Conservation (phyloP, 176 grass and related monocot species). For the Musa acuminata region DNA sequence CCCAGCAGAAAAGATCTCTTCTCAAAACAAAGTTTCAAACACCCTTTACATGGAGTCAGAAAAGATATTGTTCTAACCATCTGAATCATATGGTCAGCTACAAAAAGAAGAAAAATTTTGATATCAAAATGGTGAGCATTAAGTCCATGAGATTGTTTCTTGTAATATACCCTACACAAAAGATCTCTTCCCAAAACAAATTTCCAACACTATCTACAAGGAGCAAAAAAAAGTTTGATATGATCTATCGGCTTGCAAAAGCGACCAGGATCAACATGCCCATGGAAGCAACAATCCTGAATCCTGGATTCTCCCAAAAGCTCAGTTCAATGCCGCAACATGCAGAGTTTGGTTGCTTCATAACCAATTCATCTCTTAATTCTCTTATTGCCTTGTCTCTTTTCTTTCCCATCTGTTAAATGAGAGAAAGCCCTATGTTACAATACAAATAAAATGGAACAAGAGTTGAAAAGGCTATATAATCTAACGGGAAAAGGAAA, state of each 20-base stretch:
- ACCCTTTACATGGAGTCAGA: no score
- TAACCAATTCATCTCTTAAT: slow-evolving; percentile 62
- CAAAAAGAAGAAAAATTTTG: not conserved
- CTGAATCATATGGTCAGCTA: not conserved
- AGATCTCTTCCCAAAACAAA: not conserved
- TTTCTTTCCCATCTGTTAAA: slow-evolving; percentile 59
- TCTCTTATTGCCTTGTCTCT: slow-evolving; percentile 83
- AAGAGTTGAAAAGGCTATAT: not conserved
- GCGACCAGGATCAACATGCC: slow-evolving; percentile 62
- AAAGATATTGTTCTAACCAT: no score
- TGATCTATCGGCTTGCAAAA: slow-evolving; percentile 44
- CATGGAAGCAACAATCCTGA: slow-evolving; percentile 77
- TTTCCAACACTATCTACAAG: not conserved
- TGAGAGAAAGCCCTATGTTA: not conserved
- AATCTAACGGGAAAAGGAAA: not conserved
- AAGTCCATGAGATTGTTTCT: not conserved
- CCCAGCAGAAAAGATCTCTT: no score
- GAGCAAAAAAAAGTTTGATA: not conserved
- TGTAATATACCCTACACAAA: not conserved
- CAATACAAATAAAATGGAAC: not conserved
- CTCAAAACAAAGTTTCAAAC: no score
- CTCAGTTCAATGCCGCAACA: slow-evolving; percentile 28
- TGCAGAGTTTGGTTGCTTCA: slow-evolving; percentile 25
- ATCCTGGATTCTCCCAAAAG: slow-evolving; percentile 69
- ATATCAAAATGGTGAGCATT: not conserved